Base-by-base conservation (phyloP, 305 asterid genomes). In the Coffea humblotiana region DNA sequence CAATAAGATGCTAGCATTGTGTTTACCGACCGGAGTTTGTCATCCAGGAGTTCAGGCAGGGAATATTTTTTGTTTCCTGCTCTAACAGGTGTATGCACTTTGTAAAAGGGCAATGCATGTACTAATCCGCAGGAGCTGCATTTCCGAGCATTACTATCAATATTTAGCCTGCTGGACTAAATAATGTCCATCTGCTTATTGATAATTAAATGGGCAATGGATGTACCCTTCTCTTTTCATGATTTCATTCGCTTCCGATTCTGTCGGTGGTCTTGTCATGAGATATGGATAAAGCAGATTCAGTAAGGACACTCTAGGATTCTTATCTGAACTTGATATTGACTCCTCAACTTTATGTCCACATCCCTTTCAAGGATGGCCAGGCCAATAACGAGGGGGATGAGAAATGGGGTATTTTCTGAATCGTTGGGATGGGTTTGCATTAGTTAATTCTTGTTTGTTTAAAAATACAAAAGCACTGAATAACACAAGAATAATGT, bases 221-320 rank as follows among this genome's bases (percentile, higher is more conserved):
- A 37, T 37, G 43, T 37, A 37, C 43, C 43, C 43, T 37, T 37
- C 43, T 37, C 4, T 37, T 21, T 12, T 18, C 73, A 37, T 40
- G 29, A 18, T 7, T 0, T 18, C 40, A 14, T 29, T 29, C 15
- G 15, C 21, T 65, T 65, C 45, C 43, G 25, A 32, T 32, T 25
- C 29, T 21, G 82, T 63, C 82, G 82, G 82, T 79, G 73, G 66
- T 52, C 47, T 54, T 21, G 8, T 35, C 0, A 58, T 23, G 58
- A 43, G 75, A 5, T 63, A 48, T 45, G 75, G 58, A 47, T 47
- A 71, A 70, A 43, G 75, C 27, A 14, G 37, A n/a, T 65, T 65
- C 45, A 5, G 40, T 0, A 29, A 29, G 45, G n/a, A 7, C n/a
- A 6, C 13, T 4, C 14, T 35, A 2, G n/a, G 47, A 67, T 27